These are phyloP conservation scores for Wickerhamomyces chambardii DNA, from an alignment of 805 yeast species.

Conservation along the genomic window DNA sequence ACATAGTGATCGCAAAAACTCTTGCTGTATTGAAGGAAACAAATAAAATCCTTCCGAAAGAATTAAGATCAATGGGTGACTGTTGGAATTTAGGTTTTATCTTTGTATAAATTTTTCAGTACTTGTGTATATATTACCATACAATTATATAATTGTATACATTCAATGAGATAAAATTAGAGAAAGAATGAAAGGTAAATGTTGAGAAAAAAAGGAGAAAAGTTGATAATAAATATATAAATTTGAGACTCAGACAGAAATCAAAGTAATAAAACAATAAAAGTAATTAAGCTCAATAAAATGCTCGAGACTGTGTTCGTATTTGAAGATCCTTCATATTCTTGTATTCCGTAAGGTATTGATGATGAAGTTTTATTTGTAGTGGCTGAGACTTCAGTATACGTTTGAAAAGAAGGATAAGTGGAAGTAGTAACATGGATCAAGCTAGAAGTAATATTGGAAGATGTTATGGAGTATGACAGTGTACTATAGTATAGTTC, in stretches of 20 bases:
- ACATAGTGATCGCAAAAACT: constrained; percentile 21
- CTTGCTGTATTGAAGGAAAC: constrained; percentile 15
- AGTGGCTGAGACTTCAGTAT: not conserved
- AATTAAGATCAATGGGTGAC: constrained; percentile 8
- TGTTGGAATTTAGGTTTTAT: constrained; percentile 13
- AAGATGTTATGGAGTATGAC: constrained; percentile 1
- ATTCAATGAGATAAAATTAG: no score
- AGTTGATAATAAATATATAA: no score
- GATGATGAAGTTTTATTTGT: not conserved
- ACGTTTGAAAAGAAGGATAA: no score
- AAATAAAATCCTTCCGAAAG: constrained; percentile 26
- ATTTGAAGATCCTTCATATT: not conserved
- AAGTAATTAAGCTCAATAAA: not conserved
- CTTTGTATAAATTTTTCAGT: no score
- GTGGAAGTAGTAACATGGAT: no score
- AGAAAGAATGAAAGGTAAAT: no score
- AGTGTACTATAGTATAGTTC: no score
- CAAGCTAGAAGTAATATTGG: constrained; percentile 1
- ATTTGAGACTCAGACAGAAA: not conserved
- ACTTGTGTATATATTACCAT: no score
- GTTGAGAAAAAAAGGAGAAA: no score
- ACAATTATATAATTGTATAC: no score
- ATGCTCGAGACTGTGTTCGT: not conserved
- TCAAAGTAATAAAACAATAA: no score
- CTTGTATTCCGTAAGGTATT: not conserved